A percentile compares a stretch with the other conserved stretches of the same genome.
Evolutionary conservation across 192 early-diverging fungal species (phyloP).

Genomic region (Coemansia interrupta): DNA sequence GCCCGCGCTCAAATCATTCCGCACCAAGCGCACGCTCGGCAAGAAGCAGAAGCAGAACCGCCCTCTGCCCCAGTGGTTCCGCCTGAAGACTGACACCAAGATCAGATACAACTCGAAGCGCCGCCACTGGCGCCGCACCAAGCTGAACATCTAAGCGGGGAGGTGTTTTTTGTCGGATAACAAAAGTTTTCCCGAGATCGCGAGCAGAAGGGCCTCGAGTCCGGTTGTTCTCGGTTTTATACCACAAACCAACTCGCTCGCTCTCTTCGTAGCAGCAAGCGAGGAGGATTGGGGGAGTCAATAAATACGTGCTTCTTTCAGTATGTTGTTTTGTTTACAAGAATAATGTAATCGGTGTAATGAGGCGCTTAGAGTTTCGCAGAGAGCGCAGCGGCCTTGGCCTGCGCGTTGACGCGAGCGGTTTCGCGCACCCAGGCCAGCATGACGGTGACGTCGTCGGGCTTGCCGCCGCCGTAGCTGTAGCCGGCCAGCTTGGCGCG

Average conservation of each 20-base stretch:
- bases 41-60: slow-evolving; percentile 99
- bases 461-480: slow-evolving; percentile 47
- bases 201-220: too few species aligned
- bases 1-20: slow-evolving; percentile 99
- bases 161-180: slow-evolving; percentile 6
- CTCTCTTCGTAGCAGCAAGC: too few species aligned
- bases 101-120: slow-evolving; percentile 99
- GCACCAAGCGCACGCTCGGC: slow-evolving; percentile 94
- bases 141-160: slow-evolving; percentile 87
- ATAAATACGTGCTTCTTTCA: slow-evolving; percentile 2
- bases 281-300: too few species aligned
- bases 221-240: too few species aligned
- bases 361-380: slow-evolving; percentile 27
- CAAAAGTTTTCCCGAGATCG: neutral
- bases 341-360: too few species aligned
- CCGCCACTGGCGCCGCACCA: slow-evolving; percentile 98
- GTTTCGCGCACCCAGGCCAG: slow-evolving; percentile 48
- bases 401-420: slow-evolving; percentile 18
- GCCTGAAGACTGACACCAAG: slow-evolving; percentile 89
- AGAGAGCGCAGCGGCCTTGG: slow-evolving; percentile 9
- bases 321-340: neutral
- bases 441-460: slow-evolving; percentile 52
- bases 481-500: slow-evolving; percentile 50
- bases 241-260: too few species aligned
- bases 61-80: slow-evolving; percentile 96